Percentiles rank a stretch among this genome's conserved stretches.
phyloP scores from a whole-genome alignment of 2,329 filamentous ascomycete genomes.

The Alternaria brassicae region DNA sequence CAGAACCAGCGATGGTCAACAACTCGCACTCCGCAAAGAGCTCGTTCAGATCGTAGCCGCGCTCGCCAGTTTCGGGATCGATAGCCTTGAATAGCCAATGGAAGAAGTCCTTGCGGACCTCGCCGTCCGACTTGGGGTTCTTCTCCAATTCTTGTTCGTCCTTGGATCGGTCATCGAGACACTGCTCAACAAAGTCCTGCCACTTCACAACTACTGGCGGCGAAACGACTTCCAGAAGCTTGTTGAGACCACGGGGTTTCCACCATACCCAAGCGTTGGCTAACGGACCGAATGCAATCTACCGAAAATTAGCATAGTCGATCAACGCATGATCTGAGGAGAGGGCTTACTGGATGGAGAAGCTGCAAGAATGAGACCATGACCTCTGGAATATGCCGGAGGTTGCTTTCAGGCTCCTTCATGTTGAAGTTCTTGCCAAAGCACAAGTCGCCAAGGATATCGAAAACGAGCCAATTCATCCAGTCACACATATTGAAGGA shows the following conservation, averaged over 20 bases:
- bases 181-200: conserved; percentile 26
- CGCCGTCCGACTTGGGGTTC: conserved; percentile 22
- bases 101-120: conserved; percentile 51
- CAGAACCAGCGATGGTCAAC: conserved; percentile 34
- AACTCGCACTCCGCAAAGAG: conserved; percentile 43
- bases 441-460: conserved; percentile 55
- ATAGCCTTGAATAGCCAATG: conserved; percentile 52
- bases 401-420: conserved; percentile 32
- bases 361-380: conserved; percentile 29
- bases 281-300: conserved; percentile 12
- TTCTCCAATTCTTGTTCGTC: conserved; percentile 23
- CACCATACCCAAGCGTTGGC: conserved; percentile 28
- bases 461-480: conserved; percentile 52
- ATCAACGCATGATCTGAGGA: not conserved
- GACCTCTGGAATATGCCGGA: conserved; percentile 30
- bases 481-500: conserved; percentile 28
- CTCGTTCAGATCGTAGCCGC: conserved; percentile 46
- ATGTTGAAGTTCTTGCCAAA: conserved; percentile 50
- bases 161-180: conserved; percentile 20
- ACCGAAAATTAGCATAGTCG: not conserved
- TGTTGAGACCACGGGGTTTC: conserved; percentile 33
- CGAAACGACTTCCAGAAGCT: conserved; percentile 19
- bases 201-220: conserved; percentile 25
- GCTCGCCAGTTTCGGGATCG: conserved; percentile 50
- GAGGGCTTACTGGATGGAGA: conserved; percentile 23